Conservation (phyloP, 768 basidiomycete genomes). For the Vishniacozyma victoriae region DNA sequence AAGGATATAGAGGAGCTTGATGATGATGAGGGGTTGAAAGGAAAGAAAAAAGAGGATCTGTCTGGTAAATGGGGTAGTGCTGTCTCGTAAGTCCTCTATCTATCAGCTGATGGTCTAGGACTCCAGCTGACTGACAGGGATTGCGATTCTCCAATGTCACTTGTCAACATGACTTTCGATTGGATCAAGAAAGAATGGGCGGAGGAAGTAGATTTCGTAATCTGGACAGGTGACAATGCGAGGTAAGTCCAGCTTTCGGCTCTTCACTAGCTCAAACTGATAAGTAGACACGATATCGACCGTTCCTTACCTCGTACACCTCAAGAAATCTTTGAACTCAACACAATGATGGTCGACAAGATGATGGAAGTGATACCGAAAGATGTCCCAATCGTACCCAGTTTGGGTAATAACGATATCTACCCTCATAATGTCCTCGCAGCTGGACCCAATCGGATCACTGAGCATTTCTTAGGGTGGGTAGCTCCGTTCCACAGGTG, state of each 20-base stretch:
- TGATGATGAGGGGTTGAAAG: constrained; percentile 5
- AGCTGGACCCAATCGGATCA: constrained; percentile 46
- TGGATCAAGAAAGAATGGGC: constrained; percentile 74
- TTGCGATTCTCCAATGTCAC: constrained; percentile 68
- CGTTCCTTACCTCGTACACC: constrained; percentile 70
- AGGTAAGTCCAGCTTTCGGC: constrained; percentile 23
- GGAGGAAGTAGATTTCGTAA: constrained; percentile 79
- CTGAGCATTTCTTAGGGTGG: constrained; percentile 62
- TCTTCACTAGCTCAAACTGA: neutral
- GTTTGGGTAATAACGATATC: constrained; percentile 85
- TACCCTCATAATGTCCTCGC: constrained; percentile 57
- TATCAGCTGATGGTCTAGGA: neutral
- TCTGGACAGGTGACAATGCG: constrained; percentile 56
- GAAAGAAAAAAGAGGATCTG: constrained; percentile 15
- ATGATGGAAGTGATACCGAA: constrained; percentile 69
- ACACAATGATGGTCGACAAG: constrained; percentile 59
- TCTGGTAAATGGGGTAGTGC: constrained; percentile 43
- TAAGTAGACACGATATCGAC: constrained; percentile 73
- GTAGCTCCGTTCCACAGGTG: constrained; percentile 25
- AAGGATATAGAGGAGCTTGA: constrained; percentile 7
- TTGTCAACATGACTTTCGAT: constrained; percentile 78
- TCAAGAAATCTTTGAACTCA: constrained; percentile 70
- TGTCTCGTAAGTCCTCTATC: constrained; percentile 41
- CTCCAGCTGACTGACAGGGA: constrained; percentile 20
- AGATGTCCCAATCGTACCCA: constrained; percentile 71